Conservation (phyloP, 2,329 filamentous ascomycete genomes). For the Fusarium metavorans region DNA sequence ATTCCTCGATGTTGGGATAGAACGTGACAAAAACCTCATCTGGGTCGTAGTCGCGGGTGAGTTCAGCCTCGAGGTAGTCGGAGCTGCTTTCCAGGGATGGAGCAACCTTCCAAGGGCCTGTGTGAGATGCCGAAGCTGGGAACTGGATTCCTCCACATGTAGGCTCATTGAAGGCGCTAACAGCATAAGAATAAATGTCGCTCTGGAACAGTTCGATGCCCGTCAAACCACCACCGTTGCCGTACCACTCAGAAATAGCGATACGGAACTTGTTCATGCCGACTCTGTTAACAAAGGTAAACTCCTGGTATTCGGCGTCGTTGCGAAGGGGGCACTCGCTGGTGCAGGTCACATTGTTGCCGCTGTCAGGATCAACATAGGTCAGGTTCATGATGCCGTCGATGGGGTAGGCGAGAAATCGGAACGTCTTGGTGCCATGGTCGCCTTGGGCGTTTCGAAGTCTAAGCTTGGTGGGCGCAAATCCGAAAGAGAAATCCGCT, state of each 20-base stretch:
- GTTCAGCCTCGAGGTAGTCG: conserved; percentile 78
- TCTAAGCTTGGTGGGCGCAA: conserved; percentile 86
- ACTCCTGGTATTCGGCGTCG: conserved; percentile 83
- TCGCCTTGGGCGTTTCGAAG: conserved; percentile 90
- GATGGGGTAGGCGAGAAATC: conserved; percentile 86
- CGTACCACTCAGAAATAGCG: conserved; percentile 90
- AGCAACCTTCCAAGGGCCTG: conserved; percentile 79
- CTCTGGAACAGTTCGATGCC: conserved; percentile 90
- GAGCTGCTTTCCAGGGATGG: conserved; percentile 77
- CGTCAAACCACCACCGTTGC: conserved; percentile 83
- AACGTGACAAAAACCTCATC: conserved; percentile 79
- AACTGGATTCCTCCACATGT: conserved; percentile 73
- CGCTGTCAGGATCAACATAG: conserved; percentile 81
- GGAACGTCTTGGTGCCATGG: conserved; percentile 88
- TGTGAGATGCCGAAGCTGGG: conserved; percentile 74
- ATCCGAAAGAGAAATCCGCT: conserved; percentile 85
- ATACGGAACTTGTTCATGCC: conserved; percentile 90
- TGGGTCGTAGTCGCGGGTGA: conserved; percentile 67
- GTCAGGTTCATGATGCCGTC: conserved; percentile 97
- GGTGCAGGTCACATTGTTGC: conserved; percentile 78
- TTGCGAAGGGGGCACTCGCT: conserved; percentile 86
- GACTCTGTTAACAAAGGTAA: conserved; percentile 87
- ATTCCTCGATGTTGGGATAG: conserved; percentile 84
- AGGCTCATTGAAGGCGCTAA: conserved; percentile 90
- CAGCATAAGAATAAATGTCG: conserved; percentile 86